These are phyloP conservation scores for Gynochthodes officinalis DNA, from an alignment of 257 asterid species.

Conservation along the genomic window DNA sequence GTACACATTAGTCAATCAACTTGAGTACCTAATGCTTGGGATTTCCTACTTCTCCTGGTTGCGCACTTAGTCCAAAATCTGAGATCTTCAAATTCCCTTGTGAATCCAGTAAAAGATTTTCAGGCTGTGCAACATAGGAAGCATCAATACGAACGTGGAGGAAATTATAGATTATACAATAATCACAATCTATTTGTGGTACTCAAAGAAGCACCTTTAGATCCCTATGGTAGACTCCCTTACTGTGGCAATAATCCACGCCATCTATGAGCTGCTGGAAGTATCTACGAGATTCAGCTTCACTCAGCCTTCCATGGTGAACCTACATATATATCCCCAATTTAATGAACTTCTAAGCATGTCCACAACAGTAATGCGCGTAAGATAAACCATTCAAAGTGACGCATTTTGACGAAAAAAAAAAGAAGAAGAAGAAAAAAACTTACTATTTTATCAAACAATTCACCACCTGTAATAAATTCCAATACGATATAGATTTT, in stretches of 20 bases:
- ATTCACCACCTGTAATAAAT: slow-evolving; percentile 96
- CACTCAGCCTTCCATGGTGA: slow-evolving; percentile 92
- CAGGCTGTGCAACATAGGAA: slow-evolving; percentile 66
- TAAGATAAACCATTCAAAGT: background rate
- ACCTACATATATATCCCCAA: slow-evolving; percentile 42
- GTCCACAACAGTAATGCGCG: background rate
- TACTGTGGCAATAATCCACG: slow-evolving; percentile 91
- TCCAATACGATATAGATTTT: slow-evolving; percentile 96
- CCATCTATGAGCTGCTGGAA: slow-evolving; percentile 98
- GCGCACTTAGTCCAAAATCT: slow-evolving; percentile 97
- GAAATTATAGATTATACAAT: background rate
- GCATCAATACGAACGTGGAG: slow-evolving; percentile 18
- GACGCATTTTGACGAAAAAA: slow-evolving; percentile 10
- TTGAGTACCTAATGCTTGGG: background rate
- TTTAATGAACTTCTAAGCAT: background rate
- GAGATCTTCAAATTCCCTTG: slow-evolving; percentile 94
- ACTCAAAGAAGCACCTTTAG: slow-evolving; percentile 57
- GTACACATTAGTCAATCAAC: slow-evolving; percentile 4
- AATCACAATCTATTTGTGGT: background rate
- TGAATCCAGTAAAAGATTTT: slow-evolving; percentile 89
- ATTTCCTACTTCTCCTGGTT: slow-evolving; percentile 70
- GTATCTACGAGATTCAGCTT: slow-evolving; percentile 89
- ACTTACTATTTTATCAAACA: slow-evolving; percentile 96
- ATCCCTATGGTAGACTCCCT: slow-evolving; percentile 96
- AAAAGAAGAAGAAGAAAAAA: too few species aligned